Evolutionary conservation across 805 yeast genomes (phyloP), one percentile per base, ranked within the genome.

Genomic region (Cyberlindnera petersonii): DNA sequence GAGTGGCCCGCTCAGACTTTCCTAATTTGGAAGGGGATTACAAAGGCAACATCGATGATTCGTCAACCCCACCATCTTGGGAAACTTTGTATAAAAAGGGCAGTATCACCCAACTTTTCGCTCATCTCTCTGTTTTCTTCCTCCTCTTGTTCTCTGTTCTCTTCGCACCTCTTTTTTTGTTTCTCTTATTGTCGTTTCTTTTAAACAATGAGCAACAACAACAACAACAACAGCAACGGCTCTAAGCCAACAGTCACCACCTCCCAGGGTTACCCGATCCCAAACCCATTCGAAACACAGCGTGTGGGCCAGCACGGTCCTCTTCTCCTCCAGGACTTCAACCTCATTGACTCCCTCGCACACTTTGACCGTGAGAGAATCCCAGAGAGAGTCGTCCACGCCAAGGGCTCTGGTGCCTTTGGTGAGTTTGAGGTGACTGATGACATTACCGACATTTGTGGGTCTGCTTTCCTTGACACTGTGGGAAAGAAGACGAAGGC

Each of bases 341-440:
- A 79, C 58, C 66, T 86, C 63, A 72, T 86, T 53, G 95, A 86
- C 55, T 74, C 86, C 3, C 64, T 86, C 41, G 89, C 95, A 16
- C 95, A 86, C 62, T 86, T 86, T 55, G 94, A 85, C 65, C 73
- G 95, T 51, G 96, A 86, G 65, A 71, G 95, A 64, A 82, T 86
- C 48, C 95, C 95, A 10, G 95, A 87, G 67, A 74, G 96, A 65
- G 95, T 86, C 41, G 95, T 87, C 24, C 96, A 86, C 58, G 96
- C 96, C 39, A 86, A 86, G 61, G 96, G 95, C 51, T 83, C 89
- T 11, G 96, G 96, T 58, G 95, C 95, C 9, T 85, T 71, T 59
- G 95, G 95, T 49, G 74, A 71, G 49, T 87, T 87, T 59, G 94
- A 84, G 62, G 89, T 82, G 37, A 86, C 95, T 10, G 91, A 86